Percentiles rank a stretch among this genome's conserved stretches.
phyloP scores from a whole-genome alignment of 192 early-diverging fungal genomes.

The Thamnidium elegans region DNA sequence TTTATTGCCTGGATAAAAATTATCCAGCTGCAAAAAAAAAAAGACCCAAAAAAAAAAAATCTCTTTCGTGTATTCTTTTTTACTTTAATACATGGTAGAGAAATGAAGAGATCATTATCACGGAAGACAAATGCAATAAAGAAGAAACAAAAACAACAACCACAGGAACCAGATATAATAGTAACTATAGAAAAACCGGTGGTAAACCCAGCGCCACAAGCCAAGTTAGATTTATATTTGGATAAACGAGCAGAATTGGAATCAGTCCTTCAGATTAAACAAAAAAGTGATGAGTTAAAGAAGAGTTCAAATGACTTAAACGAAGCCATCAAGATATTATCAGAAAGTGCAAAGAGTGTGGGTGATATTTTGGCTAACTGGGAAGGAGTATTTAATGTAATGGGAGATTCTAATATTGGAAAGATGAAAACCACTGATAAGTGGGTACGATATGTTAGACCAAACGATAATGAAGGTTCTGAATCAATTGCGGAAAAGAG shows the following conservation, averaged over 20 bases:
- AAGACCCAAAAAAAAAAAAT: no score
- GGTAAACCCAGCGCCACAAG: neutral
- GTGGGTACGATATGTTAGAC: neutral
- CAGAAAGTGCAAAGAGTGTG: neutral
- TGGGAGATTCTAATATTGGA: constrained; percentile 1
- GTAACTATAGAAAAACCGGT: no score
- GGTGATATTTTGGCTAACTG: neutral
- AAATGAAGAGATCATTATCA: no score
- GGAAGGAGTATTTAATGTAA: constrained; percentile 10
- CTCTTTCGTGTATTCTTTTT: no score
- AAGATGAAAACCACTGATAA: neutral
- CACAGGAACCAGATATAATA: no score
- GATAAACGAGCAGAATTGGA: neutral
- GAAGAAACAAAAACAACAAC: no score
- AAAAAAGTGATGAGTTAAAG: neutral
- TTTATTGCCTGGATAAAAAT: no score
- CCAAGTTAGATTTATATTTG: neutral
- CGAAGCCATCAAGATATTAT: neutral
- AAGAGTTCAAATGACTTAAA: neutral
- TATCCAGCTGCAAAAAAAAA: no score
- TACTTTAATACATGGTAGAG: no score
- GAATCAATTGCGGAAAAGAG: neutral
- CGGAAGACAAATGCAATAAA: no score
- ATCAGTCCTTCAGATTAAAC: neutral
- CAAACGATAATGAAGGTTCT: neutral